phyloP scores from a whole-genome alignment of 2,329 filamentous ascomycete genomes.

The Beauveria caledonica region DNA sequence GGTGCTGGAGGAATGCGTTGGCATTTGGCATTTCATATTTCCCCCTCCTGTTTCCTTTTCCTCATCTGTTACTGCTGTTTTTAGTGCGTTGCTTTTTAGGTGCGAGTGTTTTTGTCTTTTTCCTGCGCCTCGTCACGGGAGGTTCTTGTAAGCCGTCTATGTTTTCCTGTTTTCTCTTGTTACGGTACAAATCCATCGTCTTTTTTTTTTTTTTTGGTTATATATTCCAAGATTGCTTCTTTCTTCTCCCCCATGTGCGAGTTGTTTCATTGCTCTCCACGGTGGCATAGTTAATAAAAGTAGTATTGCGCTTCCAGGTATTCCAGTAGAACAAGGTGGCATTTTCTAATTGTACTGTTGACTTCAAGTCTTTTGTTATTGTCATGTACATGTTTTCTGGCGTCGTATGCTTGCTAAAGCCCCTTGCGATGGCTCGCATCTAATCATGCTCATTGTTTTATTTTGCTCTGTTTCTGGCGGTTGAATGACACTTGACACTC shows the following conservation, averaged over 20 bases:
- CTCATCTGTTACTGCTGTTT: background rate
- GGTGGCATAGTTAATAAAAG: background rate
- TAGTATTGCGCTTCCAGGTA: background rate
- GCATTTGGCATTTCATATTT: conserved; percentile 11
- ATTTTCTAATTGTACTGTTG: background rate
- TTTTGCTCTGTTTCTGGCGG: too few relatives aligned
- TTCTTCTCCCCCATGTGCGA: background rate
- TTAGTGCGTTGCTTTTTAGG: background rate
- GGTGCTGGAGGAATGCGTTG: background rate
- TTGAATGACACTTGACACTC: too few relatives aligned
- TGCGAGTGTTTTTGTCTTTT: background rate
- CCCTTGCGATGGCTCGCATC: background rate
- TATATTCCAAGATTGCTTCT: conserved; percentile 4
- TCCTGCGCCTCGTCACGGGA: background rate
- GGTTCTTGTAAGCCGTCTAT: background rate
- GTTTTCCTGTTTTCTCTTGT: background rate
- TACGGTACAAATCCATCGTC: background rate
- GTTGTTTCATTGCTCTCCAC: background rate
- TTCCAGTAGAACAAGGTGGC: background rate
- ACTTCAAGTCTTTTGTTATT: background rate
- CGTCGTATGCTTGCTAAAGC: background rate
- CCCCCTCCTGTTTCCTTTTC: conserved; percentile 13
- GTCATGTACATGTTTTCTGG: background rate
- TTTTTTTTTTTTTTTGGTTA: background rate
- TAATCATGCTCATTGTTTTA: background rate